phyloP scores from a whole-genome alignment of 441 rosid genomes.

The Corymbia citriodora region DNA sequence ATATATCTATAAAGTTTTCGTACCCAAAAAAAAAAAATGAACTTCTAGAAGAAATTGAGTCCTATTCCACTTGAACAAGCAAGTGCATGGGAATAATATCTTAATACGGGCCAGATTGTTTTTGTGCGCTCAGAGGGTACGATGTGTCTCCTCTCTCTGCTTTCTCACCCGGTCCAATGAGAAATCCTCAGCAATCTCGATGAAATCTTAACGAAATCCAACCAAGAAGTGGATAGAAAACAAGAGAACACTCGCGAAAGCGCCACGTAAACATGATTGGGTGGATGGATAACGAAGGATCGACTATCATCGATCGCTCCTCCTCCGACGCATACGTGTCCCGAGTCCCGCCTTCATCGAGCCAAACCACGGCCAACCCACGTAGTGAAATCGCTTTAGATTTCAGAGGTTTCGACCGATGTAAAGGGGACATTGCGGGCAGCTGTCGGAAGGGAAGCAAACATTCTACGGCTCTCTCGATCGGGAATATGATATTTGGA shows the following conservation, averaged over 20 bases:
- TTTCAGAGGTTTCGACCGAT: background rate
- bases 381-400: background rate
- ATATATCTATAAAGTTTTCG: background rate
- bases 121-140: background rate
- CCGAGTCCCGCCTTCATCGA: background rate
- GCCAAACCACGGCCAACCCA: background rate
- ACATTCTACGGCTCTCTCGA: background rate
- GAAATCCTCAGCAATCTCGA: background rate
- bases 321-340: background rate
- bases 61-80: background rate
- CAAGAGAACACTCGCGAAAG: rapidly evolving
- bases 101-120: background rate
- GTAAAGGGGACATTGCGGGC: background rate
- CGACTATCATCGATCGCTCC: background rate
- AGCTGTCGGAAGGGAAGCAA: background rate
- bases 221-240: background rate
- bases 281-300: background rate
- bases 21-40: background rate
- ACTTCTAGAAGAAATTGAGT: background rate
- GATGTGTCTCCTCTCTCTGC: background rate
- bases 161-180: background rate
- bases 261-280: background rate
- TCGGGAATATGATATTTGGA: background rate
- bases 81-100: background rate
- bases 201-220: background rate